These are phyloP conservation scores for Globisporangium uncinulatum DNA, from an alignment of 352 stramenopile species.

Conservation along the genomic window DNA sequence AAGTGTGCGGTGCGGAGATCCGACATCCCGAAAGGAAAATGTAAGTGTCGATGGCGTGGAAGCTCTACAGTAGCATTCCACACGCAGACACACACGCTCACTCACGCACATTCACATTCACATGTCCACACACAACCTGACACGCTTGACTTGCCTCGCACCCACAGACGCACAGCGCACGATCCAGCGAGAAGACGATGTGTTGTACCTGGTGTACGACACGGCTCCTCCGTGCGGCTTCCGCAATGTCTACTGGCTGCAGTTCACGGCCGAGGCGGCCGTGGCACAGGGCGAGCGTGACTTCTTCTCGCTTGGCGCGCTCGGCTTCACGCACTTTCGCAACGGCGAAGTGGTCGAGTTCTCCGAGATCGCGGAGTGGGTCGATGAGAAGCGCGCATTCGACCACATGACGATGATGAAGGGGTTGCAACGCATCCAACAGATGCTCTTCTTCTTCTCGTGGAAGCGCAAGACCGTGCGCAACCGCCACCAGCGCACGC, in stretches of 20 bases:
- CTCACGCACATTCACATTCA: too few species aligned
- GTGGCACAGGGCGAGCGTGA: slow-evolving; percentile 20
- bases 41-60: slow-evolving; percentile 13
- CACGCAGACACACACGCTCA: too few species aligned
- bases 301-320: slow-evolving; percentile 55
- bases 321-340: slow-evolving; percentile 52
- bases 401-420: slow-evolving; percentile 68
- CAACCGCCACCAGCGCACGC: slow-evolving; percentile 30
- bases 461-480: slow-evolving; percentile 58
- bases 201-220: slow-evolving; percentile 44
- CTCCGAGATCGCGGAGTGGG: slow-evolving; percentile 39
- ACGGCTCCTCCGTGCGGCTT: slow-evolving; percentile 46
- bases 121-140: not conserved
- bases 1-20: slow-evolving; percentile 18
- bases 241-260: slow-evolving; percentile 62
- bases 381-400: slow-evolving; percentile 68
- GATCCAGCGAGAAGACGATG: slow-evolving; percentile 38
- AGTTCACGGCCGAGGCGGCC: slow-evolving; percentile 33
- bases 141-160: not conserved
- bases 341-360: slow-evolving; percentile 39
- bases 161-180: slow-evolving; percentile 14
- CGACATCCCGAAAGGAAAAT: slow-evolving; percentile 32
- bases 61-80: slow-evolving; percentile 9
- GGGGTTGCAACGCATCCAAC: slow-evolving; percentile 53
- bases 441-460: slow-evolving; percentile 70